Evolutionary conservation across 1,284 basidiomycete genomes (phyloP), one percentile per base, ranked within the genome.

Genomic region (Phellinidium pouzarii): DNA sequence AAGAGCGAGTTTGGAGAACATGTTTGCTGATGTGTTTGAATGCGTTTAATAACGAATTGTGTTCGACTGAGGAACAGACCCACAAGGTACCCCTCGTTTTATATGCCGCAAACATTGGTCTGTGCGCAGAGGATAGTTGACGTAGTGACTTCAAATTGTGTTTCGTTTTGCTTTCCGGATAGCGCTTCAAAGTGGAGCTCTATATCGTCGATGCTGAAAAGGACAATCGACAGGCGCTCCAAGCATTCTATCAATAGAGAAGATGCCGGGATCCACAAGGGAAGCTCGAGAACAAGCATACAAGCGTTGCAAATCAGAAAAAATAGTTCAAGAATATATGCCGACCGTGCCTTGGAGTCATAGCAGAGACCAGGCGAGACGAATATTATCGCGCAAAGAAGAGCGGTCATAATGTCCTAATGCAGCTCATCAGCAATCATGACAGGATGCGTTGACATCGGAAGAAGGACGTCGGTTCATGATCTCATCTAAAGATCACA

Each of bases 1-100:
- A 42, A 52, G 9, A 19, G 45, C 37, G 34, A 56, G 41, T 37
- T 56, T 56, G 47, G 50, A 47, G 54, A 56, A 56, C 54, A 56
- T 56, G 7, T 45, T 51, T 46, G 26, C 29, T 44, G 8, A 20
- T 23, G 22, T 14, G 26, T 5, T 17, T 34, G 7, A 19, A 36
- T 5, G 12, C n/a, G 49, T 25, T 36, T 22, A 26, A 50, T 14
- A 17, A 38, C 36, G 36, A n/a, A 17, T 40, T 8, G 37, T 40
- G 37, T 40, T 40, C 37, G 37, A 40, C 37, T 40, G 37, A 17
- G 19, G 37, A 40, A 3, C 8, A 17, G 19, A 7, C n/a, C 12
- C 37, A n/a, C 8, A 17, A 40, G 8, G 12, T 11, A n/a, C 7
- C 14, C 37, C 37, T n/a, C 19, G 19, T 40, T 40, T 40, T 40